Base-by-base conservation (phyloP, 2,329 filamentous ascomycete genomes). In the Seiridium unicorne region DNA sequence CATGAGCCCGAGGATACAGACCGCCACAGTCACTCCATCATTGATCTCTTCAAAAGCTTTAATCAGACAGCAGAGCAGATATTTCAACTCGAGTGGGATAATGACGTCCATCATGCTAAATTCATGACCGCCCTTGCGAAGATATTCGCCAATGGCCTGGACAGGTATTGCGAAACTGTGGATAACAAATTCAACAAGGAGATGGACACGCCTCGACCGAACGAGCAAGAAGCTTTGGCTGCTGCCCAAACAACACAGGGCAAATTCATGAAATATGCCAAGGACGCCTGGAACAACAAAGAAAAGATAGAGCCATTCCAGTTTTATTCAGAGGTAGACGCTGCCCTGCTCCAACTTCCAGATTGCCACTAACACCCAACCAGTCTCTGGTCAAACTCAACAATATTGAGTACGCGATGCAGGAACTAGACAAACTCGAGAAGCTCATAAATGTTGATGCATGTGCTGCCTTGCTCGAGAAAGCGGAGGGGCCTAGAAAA, bases 321-420 rank as follows among this genome's bases (percentile, higher is more conserved):
- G 64, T 99, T 99, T 77, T 95, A 93, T 67, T 88, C 92, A 2
- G 91, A 97, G 85, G 92, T 93, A 79, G 18, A 76, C 82, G 74
- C 34, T 40, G 11, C 35, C 11, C 32, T 32, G 32, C 31, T 44
- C 48, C 44, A 36, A 7, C 53, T 26, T 13, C 36, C 51, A 26
- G 36, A 54, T 48, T 56, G 47, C 55, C 63, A 61, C 74, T 78
- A 69, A 78, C 65, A 57, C 11, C 51, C 49, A 40, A 8, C 47
- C 66, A 97, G 91, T 97, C 93, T 4, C 90, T 99, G 68, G 93
- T 99, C 63, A 99, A 98, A 76, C 84, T 99, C 66, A 99, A 99
- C 81, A 96, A 99, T 70, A 89, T 99, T 65, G 94, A 97, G 76
- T 98, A 92, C 75, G 94, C 93, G 4, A 93, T 96, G 77, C 85